Conservation (phyloP, 208 protist genomes). For the Blechomonas ayalai region DNA sequence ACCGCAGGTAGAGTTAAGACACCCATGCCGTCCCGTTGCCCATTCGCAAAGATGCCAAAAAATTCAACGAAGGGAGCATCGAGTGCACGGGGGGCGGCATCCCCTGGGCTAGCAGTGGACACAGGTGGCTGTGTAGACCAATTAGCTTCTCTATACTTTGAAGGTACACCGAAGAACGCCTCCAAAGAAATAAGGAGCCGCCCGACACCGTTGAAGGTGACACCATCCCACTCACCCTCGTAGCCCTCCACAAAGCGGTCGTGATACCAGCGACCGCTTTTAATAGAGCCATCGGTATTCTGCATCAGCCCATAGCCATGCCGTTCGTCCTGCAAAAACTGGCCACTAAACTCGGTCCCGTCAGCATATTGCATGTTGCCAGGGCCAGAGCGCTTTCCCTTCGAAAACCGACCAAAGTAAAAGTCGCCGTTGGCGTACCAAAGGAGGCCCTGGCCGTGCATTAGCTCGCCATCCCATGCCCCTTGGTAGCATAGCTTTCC, state of each 20-base stretch:
- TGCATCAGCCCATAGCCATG: slow-evolving; percentile 70
- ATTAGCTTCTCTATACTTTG: no score
- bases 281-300: slow-evolving; percentile 37
- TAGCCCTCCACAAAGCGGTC: slow-evolving; percentile 76
- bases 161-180: slow-evolving; percentile 14
- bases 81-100: neutral
- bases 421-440: slow-evolving; percentile 83
- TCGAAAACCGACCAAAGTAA: slow-evolving; percentile 59
- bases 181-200: slow-evolving; percentile 24
- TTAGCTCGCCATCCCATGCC: slow-evolving; percentile 74
- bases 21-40: slow-evolving; percentile 57
- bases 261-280: slow-evolving; percentile 46
- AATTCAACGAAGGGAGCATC: slow-evolving; percentile 27
- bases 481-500: slow-evolving; percentile 70
- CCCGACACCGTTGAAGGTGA: slow-evolving; percentile 61
- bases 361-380: slow-evolving; percentile 73
- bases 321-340: slow-evolving; percentile 46
- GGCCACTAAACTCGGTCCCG: slow-evolving; percentile 64
- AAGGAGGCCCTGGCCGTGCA: slow-evolving; percentile 71
- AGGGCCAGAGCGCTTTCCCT: slow-evolving; percentile 48
- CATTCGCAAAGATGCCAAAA: slow-evolving; percentile 74
- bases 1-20: slow-evolving; percentile 48
- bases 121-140: neutral
- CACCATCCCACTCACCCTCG: slow-evolving; percentile 80
- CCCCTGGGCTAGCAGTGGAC: neutral